Base-by-base conservation (phyloP, 805 yeast species). In the Starmerella bombicola region DNA sequence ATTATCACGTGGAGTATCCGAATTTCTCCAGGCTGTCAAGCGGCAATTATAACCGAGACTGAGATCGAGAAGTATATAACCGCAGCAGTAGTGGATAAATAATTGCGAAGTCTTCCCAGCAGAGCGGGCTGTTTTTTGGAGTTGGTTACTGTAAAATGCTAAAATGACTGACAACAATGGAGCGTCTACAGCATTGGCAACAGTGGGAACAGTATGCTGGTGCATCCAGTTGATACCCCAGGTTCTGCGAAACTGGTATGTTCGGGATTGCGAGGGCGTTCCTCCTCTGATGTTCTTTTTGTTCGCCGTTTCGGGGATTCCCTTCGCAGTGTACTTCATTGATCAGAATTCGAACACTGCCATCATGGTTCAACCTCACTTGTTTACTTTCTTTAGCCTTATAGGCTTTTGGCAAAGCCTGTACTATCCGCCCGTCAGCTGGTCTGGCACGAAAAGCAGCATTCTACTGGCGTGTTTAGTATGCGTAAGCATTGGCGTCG, bases 161-260 rank as follows among this genome's bases (percentile, higher is more conserved):
- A 7, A 5, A 8, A 35, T 40, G 40, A 17, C 19, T 21, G 25
- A 30, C 13, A 33, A 20, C 10, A 21, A 25, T 20, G 47, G 50
- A 9, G 37, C 46, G 17, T 46, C 55, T 13, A 50, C 55, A 5
- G 53, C 81, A 15, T 66, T 84, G 40, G 95, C 84, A 1, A 85
- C 95, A 10, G 67, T 82, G 1, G 96, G 95, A 5, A 88, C 97
- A 0, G 75, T 86, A 2, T 69, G 81, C 43, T 88, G 96, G 96
- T 86, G 96, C 59, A 64, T 86, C 48, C 96, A 88, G 61, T 64
- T 88, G 48, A 67, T 85, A 1, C 96, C 96, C 2, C 97, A 82
- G 55, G 77, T 86, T 34, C 66, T 74, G 42, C 67, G 75, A 56
- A 86, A 88, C 56, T 85, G 71, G 63, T 67, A 68, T 43, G 70